Percentiles rank a stretch among this genome's conserved stretches.
These are phyloP conservation scores for Gracilaria gracilis DNA, from an alignment of 23 red algal species.

Conservation along the genomic window DNA sequence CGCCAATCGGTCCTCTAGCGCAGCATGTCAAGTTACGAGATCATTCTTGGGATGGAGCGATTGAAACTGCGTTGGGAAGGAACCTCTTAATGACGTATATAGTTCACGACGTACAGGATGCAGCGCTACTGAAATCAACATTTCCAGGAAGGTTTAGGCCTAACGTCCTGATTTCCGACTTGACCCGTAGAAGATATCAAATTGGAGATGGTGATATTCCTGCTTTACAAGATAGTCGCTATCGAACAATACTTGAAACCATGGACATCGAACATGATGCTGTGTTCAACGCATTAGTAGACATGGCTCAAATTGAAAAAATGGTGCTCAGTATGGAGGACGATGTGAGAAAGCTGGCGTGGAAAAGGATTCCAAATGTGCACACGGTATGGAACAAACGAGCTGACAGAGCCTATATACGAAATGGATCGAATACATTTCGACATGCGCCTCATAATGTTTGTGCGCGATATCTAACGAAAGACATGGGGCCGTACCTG, in stretches of 20 bases:
- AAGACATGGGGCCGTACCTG: slow-evolving; percentile 58
- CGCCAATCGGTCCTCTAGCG: slow-evolving; percentile 89
- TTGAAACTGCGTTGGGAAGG: slow-evolving; percentile 64
- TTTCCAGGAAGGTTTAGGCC: slow-evolving; percentile 50
- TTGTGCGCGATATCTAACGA: slow-evolving; percentile 37
- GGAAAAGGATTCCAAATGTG: slow-evolving; percentile 48
- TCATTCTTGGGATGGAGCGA: slow-evolving; percentile 79
- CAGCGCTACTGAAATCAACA: slow-evolving; percentile 15
- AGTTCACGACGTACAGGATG: slow-evolving; percentile 72
- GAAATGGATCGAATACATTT: slow-evolving; percentile 58
- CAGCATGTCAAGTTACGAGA: slow-evolving; percentile 68
- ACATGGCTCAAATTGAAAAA: slow-evolving; percentile 80
- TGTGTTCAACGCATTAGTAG: slow-evolving; percentile 86
- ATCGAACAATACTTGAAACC: slow-evolving; percentile 65
- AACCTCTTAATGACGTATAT: slow-evolving; percentile 69
- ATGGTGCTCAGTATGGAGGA: slow-evolving; percentile 60
- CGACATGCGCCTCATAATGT: slow-evolving; percentile 36
- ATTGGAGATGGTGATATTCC: slow-evolving; percentile 36
- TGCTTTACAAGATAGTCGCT: slow-evolving; percentile 15
- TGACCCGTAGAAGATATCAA: slow-evolving; percentile 43
- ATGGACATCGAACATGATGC: slow-evolving; percentile 52
- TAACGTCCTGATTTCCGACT: slow-evolving; percentile 42
- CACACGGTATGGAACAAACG: slow-evolving; percentile 55
- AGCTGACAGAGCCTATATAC: slow-evolving; percentile 53
- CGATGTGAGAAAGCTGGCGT: slow-evolving; percentile 41